phyloP scores from a whole-genome alignment of 176 grass and related monocot genomes.

The Oryza coarctata region DNA sequence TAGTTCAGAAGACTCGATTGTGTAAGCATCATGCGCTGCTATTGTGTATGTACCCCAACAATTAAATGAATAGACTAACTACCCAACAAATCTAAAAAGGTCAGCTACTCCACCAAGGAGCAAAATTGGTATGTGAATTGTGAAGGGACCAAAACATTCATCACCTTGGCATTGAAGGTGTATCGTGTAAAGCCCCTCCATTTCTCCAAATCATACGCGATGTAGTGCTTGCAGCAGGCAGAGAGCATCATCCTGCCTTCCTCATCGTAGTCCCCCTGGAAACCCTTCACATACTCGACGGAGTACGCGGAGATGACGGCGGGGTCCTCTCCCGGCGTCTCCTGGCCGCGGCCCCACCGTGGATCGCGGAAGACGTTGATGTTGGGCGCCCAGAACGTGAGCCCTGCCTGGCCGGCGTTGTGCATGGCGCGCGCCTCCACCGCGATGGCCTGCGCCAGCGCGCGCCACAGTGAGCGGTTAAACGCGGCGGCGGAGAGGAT shows the following conservation, averaged over 20 bases:
- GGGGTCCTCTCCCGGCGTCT: conserved; percentile 92
- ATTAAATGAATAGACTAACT: background rate
- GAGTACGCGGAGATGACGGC: conserved; percentile 61
- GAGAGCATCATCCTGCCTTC: conserved; percentile 67
- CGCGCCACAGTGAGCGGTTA: conserved; percentile 82
- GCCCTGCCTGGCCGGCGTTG: conserved; percentile 79
- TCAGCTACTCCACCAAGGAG: background rate
- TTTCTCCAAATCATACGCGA: conserved; percentile 89
- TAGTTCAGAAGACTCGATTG: background rate
- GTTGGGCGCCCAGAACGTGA: conserved; percentile 95
- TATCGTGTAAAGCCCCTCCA: conserved; percentile 65
- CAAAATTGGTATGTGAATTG: background rate
- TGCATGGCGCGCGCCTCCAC: conserved; percentile 89
- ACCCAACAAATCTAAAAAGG: background rate
- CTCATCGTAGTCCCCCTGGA: conserved; percentile 61
- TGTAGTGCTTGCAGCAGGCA: conserved; percentile 91
- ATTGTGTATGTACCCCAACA: background rate
- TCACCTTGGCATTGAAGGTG: conserved; percentile 86
- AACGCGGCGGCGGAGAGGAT: conserved; percentile 79
- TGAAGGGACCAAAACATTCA: background rate
- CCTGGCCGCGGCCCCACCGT: conserved; percentile 87
- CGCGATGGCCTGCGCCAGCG: conserved; percentile 54
- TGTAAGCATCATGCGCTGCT: background rate
- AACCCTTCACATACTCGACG: conserved; percentile 75
- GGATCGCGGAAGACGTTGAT: conserved; percentile 97